Evolutionary conservation across 2,329 filamentous ascomycete species (phyloP).

Genomic region (Aspergillus sp.): DNA sequence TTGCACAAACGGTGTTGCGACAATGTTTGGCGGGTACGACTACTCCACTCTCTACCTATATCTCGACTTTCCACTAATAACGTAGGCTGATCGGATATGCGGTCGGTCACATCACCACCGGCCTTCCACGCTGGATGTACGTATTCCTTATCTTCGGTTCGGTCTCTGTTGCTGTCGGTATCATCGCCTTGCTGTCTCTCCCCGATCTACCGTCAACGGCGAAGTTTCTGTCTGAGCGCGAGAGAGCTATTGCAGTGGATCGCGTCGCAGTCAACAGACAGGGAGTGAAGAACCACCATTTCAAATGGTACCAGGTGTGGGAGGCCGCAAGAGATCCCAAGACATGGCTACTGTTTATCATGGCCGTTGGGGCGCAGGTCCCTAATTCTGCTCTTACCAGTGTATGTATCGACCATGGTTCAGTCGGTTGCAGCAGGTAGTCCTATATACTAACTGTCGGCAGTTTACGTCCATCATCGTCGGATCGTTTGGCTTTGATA

Average conservation of each 20-base stretch:
- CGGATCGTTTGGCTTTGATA: slow-evolving; percentile 47
- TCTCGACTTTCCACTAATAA: neutral
- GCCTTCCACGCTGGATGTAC: slow-evolving; percentile 54
- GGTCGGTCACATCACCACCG: slow-evolving; percentile 56
- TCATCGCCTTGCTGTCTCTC: slow-evolving; percentile 36
- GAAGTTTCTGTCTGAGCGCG: slow-evolving; percentile 39
- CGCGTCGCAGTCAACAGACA: slow-evolving; percentile 52
- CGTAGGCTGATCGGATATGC: slow-evolving; percentile 54
- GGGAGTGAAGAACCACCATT: slow-evolving; percentile 54
- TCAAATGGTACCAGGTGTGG: slow-evolving; percentile 46
- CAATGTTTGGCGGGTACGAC: slow-evolving; percentile 60
- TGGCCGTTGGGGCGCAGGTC: slow-evolving; percentile 53
- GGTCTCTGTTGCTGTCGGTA: slow-evolving; percentile 34
- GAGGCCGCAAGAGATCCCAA: slow-evolving; percentile 54
- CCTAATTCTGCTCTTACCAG: slow-evolving; percentile 57
- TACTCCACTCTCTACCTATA: too few relatives aligned
- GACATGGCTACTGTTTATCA: slow-evolving; percentile 58
- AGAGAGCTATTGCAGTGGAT: slow-evolving; percentile 50
- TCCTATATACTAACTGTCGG: neutral
- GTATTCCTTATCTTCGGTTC: slow-evolving; percentile 56
- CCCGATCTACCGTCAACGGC: slow-evolving; percentile 47
- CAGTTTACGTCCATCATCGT: slow-evolving; percentile 50
- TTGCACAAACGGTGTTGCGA: slow-evolving; percentile 58
- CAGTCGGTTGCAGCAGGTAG: neutral
- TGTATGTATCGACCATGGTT: slow-evolving; percentile 10